Base-by-base conservation (phyloP, 2,329 filamentous ascomycete genomes). In the Aaosphaeria pasadenensis region DNA sequence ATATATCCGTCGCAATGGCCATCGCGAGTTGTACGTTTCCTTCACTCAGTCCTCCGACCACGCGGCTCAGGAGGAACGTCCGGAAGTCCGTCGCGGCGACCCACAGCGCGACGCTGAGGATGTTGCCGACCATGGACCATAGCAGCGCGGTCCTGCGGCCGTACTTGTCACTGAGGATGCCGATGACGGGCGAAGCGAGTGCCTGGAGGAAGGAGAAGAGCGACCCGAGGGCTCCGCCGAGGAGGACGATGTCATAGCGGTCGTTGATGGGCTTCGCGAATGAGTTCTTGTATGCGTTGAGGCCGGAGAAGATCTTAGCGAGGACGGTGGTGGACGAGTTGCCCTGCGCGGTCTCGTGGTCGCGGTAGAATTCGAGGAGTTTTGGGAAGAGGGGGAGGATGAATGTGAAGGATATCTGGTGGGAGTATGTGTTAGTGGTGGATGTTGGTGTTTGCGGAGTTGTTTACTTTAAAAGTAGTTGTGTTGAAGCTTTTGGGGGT, bases 311-410 rank as follows among this genome's bases (percentile, higher is more conserved):
- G 48, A 97, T 84, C 52, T 82, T 82, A 53, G 90, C 86, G 28
- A 99, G 84, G 31, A 95, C 74, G 1, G 89, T 91, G 49, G 75
- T 71, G 3, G 80, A 74, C 55, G 43, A 69, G 60, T 74, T 71
- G 55, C 42, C 69, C 46, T 71, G 60, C n/a, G 74, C 63, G 28
- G 81, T 80, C 72, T 96, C 91, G 71, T 85, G 84, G 66, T 89
- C 86, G 73, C 90, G 89, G 76, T 97, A 99, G 81, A 96, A 97
- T 62, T 95, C 88, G 71, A 97, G 87, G 40, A 99, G 86, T 49
- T 91, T 91, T 91, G 94, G 94, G 69, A 97, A 99, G 33, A 99
- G 83, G 0, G 94, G 94, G 6, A 99, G 86, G 67, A 97, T 97
- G 69, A 99, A 96, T 30, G 94, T 99, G 71, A 99, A 99, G 47